A percentile compares a stretch with the other conserved stretches of the same genome.
phyloP scores from a whole-genome alignment of 306 rosid species.

The Macrotyloma uniflorum region DNA sequence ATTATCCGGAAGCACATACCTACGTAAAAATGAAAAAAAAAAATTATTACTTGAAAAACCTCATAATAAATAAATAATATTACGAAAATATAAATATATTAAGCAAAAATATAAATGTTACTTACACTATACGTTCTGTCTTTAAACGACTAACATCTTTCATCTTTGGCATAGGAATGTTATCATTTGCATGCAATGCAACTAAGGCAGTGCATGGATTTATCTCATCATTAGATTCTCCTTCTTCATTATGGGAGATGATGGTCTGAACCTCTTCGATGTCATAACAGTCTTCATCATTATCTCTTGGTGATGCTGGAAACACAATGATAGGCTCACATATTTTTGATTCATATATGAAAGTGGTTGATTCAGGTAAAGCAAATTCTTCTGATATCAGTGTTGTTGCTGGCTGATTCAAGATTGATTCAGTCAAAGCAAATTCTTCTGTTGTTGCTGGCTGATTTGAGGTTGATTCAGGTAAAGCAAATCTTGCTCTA shows the following conservation, averaged over 20 bases:
- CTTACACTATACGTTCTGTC: slow-evolving; percentile 68
- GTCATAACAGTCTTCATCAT: slow-evolving; percentile 3
- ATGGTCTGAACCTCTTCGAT: too few relatives aligned
- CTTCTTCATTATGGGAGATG: too few relatives aligned
- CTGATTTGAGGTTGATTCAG: slow-evolving; percentile 43
- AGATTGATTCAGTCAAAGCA: too few relatives aligned
- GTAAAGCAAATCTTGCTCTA: slow-evolving; percentile 47
- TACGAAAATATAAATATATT: too few relatives aligned
- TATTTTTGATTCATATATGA: neutral
- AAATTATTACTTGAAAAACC: too few relatives aligned
- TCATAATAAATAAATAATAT: too few relatives aligned
- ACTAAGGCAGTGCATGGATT: slow-evolving; percentile 48
- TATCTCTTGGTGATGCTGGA: slow-evolving; percentile 46
- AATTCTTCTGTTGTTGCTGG: too few relatives aligned
- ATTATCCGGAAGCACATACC: slow-evolving; percentile 57
- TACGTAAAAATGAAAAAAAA: slow-evolving; percentile 17
- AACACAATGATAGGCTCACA: slow-evolving; percentile 63
- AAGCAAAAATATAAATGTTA: too few relatives aligned
- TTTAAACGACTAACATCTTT: slow-evolving; percentile 59
- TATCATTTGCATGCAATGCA: slow-evolving; percentile 8
- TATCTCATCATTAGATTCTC: slow-evolving; percentile 1
- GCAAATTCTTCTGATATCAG: too few relatives aligned
- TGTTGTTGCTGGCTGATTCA: too few relatives aligned
- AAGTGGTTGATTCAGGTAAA: neutral
- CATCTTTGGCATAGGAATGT: slow-evolving; percentile 39